A percentile compares a stretch with the other conserved stretches of the same genome.
These are phyloP conservation scores for Populus simonii DNA, from an alignment of 345 rosid genomes.

Conservation along the genomic window DNA sequence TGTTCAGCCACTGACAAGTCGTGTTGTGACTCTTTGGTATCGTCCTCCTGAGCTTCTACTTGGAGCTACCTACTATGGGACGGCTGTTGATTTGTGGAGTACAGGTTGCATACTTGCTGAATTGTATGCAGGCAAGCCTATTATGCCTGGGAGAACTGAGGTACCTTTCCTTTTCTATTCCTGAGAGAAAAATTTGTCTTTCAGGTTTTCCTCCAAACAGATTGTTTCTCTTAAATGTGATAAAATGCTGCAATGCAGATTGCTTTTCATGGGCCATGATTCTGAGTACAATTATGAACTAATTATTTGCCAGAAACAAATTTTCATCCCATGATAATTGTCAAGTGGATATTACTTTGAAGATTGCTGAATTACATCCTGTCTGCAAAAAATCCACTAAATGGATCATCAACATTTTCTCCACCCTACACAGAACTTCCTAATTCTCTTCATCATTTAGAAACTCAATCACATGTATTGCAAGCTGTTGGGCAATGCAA, in stretches of 20 bases:
- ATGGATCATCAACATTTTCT: too few species aligned
- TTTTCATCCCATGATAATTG: background rate
- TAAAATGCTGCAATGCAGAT: background rate
- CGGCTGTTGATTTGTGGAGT: constrained; percentile 96
- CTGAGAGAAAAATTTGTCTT: background rate
- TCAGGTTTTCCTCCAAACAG: background rate
- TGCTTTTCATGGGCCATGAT: background rate
- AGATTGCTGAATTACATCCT: background rate
- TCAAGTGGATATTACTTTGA: background rate
- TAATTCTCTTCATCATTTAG: background rate
- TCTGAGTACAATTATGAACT: background rate
- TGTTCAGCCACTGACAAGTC: constrained; percentile 80
- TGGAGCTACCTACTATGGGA: constrained; percentile 86
- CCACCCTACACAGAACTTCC: background rate
- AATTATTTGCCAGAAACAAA: background rate
- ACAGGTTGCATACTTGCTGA: constrained; percentile 97
- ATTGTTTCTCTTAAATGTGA: background rate
- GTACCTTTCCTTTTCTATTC: constrained; percentile 29
- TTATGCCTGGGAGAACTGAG: constrained; percentile 99
- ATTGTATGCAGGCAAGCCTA: constrained; percentile 92
- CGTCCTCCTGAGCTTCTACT: constrained; percentile 96
- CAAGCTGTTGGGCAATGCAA: background rate
- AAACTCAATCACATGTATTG: background rate
- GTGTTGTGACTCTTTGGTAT: constrained; percentile 98
- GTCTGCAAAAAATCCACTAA: too few species aligned